phyloP scores from a whole-genome alignment of 805 yeast genomes.

The Starmerella khaoyaiensis region DNA sequence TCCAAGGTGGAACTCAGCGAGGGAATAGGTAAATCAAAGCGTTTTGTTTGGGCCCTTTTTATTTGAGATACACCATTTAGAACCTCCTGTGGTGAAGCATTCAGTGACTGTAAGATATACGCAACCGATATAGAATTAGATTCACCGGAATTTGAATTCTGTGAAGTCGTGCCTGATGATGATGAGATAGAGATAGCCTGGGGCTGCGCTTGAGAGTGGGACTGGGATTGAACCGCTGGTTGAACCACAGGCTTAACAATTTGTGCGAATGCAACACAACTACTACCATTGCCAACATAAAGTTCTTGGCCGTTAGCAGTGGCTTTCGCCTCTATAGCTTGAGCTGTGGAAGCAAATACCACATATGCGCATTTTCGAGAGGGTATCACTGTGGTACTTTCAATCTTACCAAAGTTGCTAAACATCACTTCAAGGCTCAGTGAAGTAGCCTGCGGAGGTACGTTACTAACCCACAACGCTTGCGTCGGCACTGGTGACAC shows the following conservation, averaged over 20 bases:
- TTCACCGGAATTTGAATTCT: too few relatives aligned
- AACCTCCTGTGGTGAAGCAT: neutral
- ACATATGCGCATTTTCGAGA: constrained; percentile 41
- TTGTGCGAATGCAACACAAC: constrained; percentile 76
- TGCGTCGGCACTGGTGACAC: constrained; percentile 28
- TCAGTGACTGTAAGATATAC: neutral
- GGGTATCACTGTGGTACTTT: constrained; percentile 47
- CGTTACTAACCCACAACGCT: constrained; percentile 63
- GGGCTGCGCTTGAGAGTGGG: neutral
- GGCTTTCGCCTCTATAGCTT: constrained; percentile 69
- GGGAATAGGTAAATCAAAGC: constrained; percentile 33
- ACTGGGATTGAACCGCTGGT: neutral
- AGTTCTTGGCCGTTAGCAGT: constrained; percentile 71
- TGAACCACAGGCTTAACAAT: constrained; percentile 29
- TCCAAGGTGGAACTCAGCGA: constrained; percentile 35
- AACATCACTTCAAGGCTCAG: constrained; percentile 50
- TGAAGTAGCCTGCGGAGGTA: constrained; percentile 48
- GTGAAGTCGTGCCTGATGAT: neutral
- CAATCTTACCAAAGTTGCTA: constrained; percentile 47
- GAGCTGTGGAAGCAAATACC: constrained; percentile 57
- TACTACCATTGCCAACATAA: constrained; percentile 58
- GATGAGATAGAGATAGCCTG: neutral
- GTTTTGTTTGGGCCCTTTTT: constrained; percentile 26
- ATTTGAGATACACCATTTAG: constrained; percentile 14
- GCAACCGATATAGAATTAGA: neutral